Conservation (phyloP, 345 rosid species). For the Salix koriyanagi region DNA sequence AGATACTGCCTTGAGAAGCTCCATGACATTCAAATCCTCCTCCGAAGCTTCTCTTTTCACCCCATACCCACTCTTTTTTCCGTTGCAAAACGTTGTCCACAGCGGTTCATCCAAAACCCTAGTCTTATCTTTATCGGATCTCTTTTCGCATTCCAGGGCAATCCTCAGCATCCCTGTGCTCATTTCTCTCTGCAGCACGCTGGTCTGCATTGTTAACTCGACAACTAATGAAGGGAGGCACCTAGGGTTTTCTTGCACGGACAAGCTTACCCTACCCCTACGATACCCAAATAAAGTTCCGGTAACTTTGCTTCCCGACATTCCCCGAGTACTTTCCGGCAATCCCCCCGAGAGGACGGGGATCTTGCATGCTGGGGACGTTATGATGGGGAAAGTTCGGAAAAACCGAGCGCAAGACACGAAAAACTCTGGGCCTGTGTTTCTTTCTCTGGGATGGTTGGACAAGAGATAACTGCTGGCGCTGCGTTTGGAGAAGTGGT, state of each 20-base stretch:
- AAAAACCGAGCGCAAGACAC: conserved; percentile 71
- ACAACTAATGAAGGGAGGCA: conserved; percentile 58
- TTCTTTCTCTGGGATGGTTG: conserved; percentile 59
- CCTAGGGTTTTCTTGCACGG: conserved; percentile 58
- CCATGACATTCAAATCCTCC: conserved; percentile 76
- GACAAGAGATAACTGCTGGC: conserved; percentile 44
- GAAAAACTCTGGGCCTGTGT: conserved; percentile 43
- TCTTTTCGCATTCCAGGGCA: conserved; percentile 70
- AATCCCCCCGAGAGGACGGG: conserved; percentile 40
- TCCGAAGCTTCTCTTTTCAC: conserved; percentile 59
- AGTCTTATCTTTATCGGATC: conserved; percentile 44
- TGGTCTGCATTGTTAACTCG: conserved; percentile 63
- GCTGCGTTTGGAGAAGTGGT: conserved; percentile 14
- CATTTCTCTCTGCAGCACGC: conserved; percentile 53
- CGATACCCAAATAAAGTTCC: conserved; percentile 77
- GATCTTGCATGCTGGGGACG: conserved; percentile 60
- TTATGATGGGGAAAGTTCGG: conserved; percentile 65
- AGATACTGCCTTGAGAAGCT: conserved; percentile 63
- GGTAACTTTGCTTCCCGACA: conserved; percentile 32
- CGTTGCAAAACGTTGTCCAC: conserved; percentile 82
- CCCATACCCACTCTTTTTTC: conserved; percentile 69
- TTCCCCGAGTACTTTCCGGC: conserved; percentile 34
- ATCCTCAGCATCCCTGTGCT: conserved; percentile 71
- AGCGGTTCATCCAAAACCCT: conserved; percentile 58
- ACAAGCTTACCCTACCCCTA: conserved; percentile 64